Conservation (phyloP, 306 rosid genomes). For the Cicer cuneatum region DNA sequence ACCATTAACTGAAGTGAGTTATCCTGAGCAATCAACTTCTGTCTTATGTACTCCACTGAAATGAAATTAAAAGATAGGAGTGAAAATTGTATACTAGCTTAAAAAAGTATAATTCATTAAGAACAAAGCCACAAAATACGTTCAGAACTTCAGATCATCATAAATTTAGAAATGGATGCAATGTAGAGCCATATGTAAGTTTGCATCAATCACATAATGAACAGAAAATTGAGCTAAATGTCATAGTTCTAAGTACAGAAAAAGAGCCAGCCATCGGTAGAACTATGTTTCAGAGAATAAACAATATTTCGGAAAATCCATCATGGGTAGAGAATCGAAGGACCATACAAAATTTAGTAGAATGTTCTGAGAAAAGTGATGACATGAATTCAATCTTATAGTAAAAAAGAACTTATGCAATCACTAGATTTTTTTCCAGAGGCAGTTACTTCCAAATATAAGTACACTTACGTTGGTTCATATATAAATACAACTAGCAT, state of each 20-base stretch:
- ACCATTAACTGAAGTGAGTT: conserved; percentile 75
- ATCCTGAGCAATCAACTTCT: conserved; percentile 76
- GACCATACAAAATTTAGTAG: conserved; percentile 26
- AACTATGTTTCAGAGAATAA: conserved; percentile 8
- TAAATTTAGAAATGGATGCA: conserved; percentile 21
- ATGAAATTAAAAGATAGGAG: conserved; percentile 35
- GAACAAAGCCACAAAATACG: conserved; percentile 3
- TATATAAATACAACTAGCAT: conserved; percentile 20
- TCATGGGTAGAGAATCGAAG: conserved; percentile 22
- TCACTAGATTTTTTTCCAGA: conserved; percentile 13
- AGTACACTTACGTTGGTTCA: conserved; percentile 11
- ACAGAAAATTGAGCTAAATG: neutral
- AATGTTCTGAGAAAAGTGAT: conserved; percentile 19
- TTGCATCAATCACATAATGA: neutral
- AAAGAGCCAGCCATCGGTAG: conserved; percentile 2
- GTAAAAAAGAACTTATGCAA: conserved; percentile 17
- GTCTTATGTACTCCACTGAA: conserved; percentile 76
- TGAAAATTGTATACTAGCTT: conserved; percentile 29
- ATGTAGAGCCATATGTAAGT: neutral
- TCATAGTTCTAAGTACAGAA: conserved; percentile 16
- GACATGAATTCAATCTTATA: conserved; percentile 6
- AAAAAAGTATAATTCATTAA: conserved; percentile 9
- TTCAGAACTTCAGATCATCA: conserved; percentile 28
- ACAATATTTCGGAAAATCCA: conserved; percentile 8
- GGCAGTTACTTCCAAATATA: conserved; percentile 10